A percentile compares a stretch with the other conserved stretches of the same genome.
phyloP scores from a whole-genome alignment of 2,329 filamentous ascomycete genomes.

The Monosporascus sp. region DNA sequence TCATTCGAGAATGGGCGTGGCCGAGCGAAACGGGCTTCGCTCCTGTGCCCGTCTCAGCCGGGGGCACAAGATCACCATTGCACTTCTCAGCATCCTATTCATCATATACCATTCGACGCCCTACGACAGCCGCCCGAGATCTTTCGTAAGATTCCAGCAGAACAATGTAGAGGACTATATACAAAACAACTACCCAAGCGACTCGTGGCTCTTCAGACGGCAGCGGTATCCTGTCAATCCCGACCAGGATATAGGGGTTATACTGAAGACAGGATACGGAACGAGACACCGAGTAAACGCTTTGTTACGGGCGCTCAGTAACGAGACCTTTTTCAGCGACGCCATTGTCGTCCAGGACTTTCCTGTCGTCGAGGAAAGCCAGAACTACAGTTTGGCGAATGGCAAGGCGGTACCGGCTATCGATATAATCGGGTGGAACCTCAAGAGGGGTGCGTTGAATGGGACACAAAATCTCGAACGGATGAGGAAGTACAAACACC shows the following conservation, averaged over 20 bases:
- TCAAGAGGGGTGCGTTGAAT: conserved; percentile 22
- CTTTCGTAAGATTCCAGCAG: conserved; percentile 25
- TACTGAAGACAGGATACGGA: conserved; percentile 53
- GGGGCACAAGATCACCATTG: conserved; percentile 22
- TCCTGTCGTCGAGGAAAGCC: conserved; percentile 22
- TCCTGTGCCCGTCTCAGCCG: conserved; percentile 22
- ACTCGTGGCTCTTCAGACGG: conserved; percentile 37
- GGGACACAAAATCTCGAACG: conserved; percentile 24
- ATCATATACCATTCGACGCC: conserved; percentile 23
- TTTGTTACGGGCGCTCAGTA: conserved; percentile 41
- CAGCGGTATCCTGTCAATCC: conserved; percentile 40
- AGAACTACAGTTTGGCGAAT: conserved; percentile 18
- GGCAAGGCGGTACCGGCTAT: conserved; percentile 23
- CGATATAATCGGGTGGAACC: conserved; percentile 29
- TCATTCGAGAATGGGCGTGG: conserved; percentile 14
- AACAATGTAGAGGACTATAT: conserved; percentile 23
- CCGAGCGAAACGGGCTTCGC: conserved; percentile 22
- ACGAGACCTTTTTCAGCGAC: conserved; percentile 33
- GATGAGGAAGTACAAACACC: conserved; percentile 25
- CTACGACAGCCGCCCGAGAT: conserved; percentile 23
- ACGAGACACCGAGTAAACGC: conserved; percentile 43
- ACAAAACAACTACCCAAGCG: conserved; percentile 26
- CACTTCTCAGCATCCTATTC: conserved; percentile 18
- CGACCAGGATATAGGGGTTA: conserved; percentile 41
- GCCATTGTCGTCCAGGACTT: conserved; percentile 49